A percentile compares a stretch with the other conserved stretches of the same genome.
phyloP scores from a whole-genome alignment of 306 rosid genomes.

The Acacia melanoxylon region DNA sequence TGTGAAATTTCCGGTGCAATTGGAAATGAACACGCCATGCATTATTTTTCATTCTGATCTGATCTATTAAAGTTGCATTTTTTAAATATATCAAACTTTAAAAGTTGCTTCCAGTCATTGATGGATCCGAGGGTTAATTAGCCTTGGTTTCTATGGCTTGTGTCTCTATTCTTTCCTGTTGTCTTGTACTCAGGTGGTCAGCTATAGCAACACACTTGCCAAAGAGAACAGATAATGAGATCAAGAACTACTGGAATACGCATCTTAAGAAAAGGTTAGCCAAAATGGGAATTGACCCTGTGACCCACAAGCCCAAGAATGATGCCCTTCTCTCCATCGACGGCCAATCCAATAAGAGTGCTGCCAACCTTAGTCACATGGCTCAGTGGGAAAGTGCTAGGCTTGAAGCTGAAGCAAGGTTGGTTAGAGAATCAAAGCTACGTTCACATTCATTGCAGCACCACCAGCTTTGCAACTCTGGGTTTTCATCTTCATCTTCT shows the following conservation, averaged over 20 bases:
- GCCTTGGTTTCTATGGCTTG: conserved; percentile 23
- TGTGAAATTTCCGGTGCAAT: conserved; percentile 27
- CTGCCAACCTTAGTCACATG: conserved; percentile 92
- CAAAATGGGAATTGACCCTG: conserved; percentile 96
- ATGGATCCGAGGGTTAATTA: conserved; percentile 33
- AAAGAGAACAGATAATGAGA: conserved; percentile 94
- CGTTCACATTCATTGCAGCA: conserved; percentile 57
- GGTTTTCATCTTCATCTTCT: conserved; percentile 42
- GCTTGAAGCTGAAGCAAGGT: conserved; percentile 96
- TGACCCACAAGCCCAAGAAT: conserved; percentile 91
- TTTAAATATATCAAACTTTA: not conserved
- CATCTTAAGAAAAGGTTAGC: conserved; percentile 92
- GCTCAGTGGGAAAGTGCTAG: conserved; percentile 99
- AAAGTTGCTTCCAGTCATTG: conserved; percentile 5
- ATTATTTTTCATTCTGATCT: not conserved
- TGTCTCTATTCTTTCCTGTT: conserved; percentile 24
- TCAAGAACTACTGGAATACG: conserved; percentile 97
- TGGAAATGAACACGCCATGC: not conserved
- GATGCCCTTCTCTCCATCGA: conserved; percentile 66
- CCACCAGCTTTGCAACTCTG: conserved; percentile 39
- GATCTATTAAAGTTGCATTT: conserved; percentile 1
- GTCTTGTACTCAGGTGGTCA: conserved; percentile 74
- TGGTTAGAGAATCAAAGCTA: conserved; percentile 85
- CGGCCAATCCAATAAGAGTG: conserved; percentile 73
- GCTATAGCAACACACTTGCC: conserved; percentile 99